Evolutionary conservation across 192 early-diverging fungal species (phyloP), one percentile per base, ranked within the genome.

Genomic region (Umbelopsis ramanniana): DNA sequence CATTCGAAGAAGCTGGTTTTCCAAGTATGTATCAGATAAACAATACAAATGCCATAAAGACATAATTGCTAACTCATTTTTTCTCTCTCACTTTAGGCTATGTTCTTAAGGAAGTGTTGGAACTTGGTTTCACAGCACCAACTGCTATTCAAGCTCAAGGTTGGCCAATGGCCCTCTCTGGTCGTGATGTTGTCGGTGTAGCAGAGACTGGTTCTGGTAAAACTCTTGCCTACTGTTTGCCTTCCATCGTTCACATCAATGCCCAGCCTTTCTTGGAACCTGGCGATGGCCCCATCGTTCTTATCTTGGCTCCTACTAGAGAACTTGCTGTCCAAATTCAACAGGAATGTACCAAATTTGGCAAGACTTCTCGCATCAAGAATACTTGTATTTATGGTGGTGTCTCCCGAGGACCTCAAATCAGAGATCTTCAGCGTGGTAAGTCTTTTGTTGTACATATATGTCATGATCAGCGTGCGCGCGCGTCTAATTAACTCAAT

Each of bases 271-370:
- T 92, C 57, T 83, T 99, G 35, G 79, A 92, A 70, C 94, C 87
- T 46, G 96, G 97, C 47, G 97, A 99, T 81, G 97, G 97, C 10
- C 97, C 97, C 17, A 93, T 99, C 78, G 96, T 96, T 22, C 85
- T 99, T 7, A 93, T 99, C 66, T 83, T 99, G 26, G 95, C 97
- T 4, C 97, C 97, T 23, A 99, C 97, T 29, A 90, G 97, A 75
- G 97, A 99, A 85, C 83, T 99, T 66, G 97, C 97, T 8, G 88
- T 97, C 9, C 97, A 99, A 81, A 98, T 99, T 70, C 95, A 97
- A 79, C 87, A 91, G 60, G 96, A 98, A 79, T 96, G 93, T 84
- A 88, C 88, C 71, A 97, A 98, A 83, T 98, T 97, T 70, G 96
- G 96, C 35, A 78, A 84, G 15, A 88, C 90, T 12, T 96, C 94